Percentiles rank a stretch among this genome's conserved stretches.
Evolutionary conservation across 768 basidiomycete genomes (phyloP).

Genomic region (Termitomyces sp.): DNA sequence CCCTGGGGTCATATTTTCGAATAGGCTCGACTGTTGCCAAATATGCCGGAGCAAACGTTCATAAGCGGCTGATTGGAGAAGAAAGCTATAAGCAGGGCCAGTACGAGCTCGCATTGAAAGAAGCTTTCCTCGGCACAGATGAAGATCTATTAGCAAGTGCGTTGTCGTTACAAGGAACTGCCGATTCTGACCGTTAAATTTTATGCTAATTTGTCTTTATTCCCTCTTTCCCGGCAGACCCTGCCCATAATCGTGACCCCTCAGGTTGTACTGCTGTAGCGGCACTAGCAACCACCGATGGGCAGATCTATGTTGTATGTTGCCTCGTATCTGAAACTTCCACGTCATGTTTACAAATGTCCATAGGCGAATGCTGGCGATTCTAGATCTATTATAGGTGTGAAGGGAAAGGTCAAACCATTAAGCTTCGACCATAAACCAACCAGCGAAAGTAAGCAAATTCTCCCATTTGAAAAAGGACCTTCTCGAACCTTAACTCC

Average conservation of each 20-base stretch:
- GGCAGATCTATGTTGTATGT: constrained; percentile 75
- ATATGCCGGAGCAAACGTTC: constrained; percentile 82
- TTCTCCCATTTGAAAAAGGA: background rate
- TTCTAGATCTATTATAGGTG: constrained; percentile 82
- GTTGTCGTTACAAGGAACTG: constrained; percentile 15
- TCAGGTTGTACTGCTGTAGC: constrained; percentile 97
- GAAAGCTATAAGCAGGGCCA: constrained; percentile 64
- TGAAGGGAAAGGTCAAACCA: constrained; percentile 82
- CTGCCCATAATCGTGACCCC: constrained; percentile 82
- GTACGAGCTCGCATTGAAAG: constrained; percentile 76
- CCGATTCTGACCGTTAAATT: constrained; percentile 4
- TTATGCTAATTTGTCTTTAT: constrained; percentile 7
- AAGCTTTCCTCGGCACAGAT: constrained; percentile 89
- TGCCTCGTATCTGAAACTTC: background rate
- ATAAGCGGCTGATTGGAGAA: constrained; percentile 68
- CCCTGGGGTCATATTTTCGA: constrained; percentile 8
- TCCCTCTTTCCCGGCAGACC: constrained; percentile 43
- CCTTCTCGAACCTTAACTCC: constrained; percentile 3
- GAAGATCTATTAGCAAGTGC: constrained; percentile 85
- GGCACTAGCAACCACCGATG: constrained; percentile 72
- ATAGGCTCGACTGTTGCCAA: constrained; percentile 79
- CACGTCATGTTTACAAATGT: constrained; percentile 11
- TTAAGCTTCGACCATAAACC: constrained; percentile 97
- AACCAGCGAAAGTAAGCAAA: constrained; percentile 64
- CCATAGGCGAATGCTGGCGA: constrained; percentile 95